These are phyloP conservation scores for Metarhizium robertsii DNA, from an alignment of 2,329 filamentous ascomycete species.

Conservation along the genomic window DNA sequence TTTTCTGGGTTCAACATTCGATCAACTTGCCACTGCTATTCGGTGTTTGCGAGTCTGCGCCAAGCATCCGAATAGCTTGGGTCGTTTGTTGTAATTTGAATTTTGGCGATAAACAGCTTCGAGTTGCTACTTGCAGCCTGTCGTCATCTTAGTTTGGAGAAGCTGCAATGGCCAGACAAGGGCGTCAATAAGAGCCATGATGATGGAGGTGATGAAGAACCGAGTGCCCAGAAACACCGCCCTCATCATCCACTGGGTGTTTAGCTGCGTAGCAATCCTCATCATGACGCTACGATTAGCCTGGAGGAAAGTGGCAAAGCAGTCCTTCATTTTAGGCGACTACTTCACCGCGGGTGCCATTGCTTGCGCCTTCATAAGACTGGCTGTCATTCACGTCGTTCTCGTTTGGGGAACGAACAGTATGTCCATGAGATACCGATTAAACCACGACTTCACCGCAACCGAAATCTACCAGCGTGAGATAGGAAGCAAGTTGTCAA, in stretches of 20 bases:
- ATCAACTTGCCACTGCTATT: no score
- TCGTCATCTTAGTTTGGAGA: no score
- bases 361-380: slow-evolving; percentile 16
- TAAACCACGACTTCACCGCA: slow-evolving; percentile 16
- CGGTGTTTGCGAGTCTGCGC: no score
- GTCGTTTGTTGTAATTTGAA: no score
- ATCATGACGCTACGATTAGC: slow-evolving; percentile 13
- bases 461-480: slow-evolving; percentile 22
- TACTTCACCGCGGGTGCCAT: slow-evolving; percentile 29
- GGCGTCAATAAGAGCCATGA: not conserved
- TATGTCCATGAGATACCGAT: slow-evolving; percentile 14
- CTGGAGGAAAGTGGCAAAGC: slow-evolving; percentile 11
- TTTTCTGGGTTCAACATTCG: no score
- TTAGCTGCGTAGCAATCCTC: slow-evolving; percentile 14
- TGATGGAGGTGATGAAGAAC: slow-evolving; percentile 7
- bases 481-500: slow-evolving; percentile 24
- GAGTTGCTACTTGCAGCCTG: no score
- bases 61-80: no score
- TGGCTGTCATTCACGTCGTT: slow-evolving; percentile 23
- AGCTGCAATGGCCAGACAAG: not conserved
- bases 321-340: slow-evolving; percentile 13
- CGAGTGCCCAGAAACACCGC: slow-evolving; percentile 6
- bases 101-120: no score
- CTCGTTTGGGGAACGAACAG: slow-evolving; percentile 27
- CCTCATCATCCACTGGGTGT: slow-evolving; percentile 15